Evolutionary conservation across 495 filamentous ascomycete species (phyloP).

Genomic region (Hypoxylon lenormandii): DNA sequence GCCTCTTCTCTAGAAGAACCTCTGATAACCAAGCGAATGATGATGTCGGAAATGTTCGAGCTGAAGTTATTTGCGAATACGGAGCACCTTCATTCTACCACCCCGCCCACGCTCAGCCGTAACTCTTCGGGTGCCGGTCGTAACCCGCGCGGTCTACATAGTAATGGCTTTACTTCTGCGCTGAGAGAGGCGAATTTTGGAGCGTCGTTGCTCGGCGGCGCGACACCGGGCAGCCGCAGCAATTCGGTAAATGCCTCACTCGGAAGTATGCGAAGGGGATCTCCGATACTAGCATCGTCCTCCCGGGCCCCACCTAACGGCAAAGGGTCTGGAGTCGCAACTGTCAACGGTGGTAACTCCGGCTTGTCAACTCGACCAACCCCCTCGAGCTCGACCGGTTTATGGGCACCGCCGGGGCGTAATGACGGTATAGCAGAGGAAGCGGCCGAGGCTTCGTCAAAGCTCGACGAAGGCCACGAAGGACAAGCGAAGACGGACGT

Average conservation of each 20-base stretch:
- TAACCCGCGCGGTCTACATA: slow-evolving; percentile 31
- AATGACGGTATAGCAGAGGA: slow-evolving; percentile 50
- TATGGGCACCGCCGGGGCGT: slow-evolving; percentile 56
- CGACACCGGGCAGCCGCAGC: slow-evolving; percentile 38
- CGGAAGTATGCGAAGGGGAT: slow-evolving; percentile 49
- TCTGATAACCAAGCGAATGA: slow-evolving; percentile 37
- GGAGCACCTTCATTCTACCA: slow-evolving; percentile 76
- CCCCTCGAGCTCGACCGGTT: slow-evolving; percentile 48
- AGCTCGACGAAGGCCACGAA: slow-evolving; percentile 60
- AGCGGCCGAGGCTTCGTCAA: slow-evolving; percentile 59
- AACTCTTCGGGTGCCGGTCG: slow-evolving; percentile 34
- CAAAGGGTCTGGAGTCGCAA: slow-evolving; percentile 47
- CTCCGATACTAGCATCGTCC: slow-evolving; percentile 23
- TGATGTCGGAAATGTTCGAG: slow-evolving; percentile 68
- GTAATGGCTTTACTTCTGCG: slow-evolving; percentile 29
- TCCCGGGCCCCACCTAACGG: slow-evolving; percentile 20
- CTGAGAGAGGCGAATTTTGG: slow-evolving; percentile 39
- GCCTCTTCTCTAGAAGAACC: slow-evolving; percentile 44
- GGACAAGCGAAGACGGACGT: slow-evolving; percentile 8
- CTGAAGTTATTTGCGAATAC: slow-evolving; percentile 80
- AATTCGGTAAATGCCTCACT: slow-evolving; percentile 51
- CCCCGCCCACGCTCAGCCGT: slow-evolving; percentile 53
- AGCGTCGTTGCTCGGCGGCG: slow-evolving; percentile 51
- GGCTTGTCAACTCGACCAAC: slow-evolving; percentile 47
- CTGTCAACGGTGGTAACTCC: slow-evolving; percentile 52